Evolutionary conservation across 306 rosid species (phyloP).

Genomic region (Sphenostylis stenocarpa): DNA sequence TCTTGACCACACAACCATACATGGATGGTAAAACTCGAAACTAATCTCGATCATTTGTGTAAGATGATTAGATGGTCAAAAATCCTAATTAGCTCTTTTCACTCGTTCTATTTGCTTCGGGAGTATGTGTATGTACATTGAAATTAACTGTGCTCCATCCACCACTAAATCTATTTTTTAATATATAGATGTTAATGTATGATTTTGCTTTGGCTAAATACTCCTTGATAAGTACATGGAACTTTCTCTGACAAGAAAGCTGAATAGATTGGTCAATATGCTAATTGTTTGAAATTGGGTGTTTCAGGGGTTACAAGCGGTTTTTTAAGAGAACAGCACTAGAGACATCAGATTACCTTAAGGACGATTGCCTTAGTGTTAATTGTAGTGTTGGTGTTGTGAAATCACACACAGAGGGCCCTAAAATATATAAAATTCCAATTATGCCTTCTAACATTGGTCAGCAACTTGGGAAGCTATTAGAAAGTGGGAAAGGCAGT

Average conservation of each 20-base stretch:
- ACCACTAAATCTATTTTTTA: not conserved
- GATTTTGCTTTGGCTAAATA: not conserved
- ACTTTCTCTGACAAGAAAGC: conserved; percentile 22
- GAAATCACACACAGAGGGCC: conserved; percentile 73
- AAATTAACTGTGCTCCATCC: not conserved
- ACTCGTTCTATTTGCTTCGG: not conserved
- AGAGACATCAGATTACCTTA: conserved; percentile 80
- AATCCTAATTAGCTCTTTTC: not conserved
- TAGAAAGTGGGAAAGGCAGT: conserved; percentile 70
- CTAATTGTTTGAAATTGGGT: conserved; percentile 30
- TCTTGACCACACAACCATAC: not conserved
- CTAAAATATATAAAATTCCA: conserved; percentile 60
- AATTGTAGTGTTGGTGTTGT: conserved; percentile 86
- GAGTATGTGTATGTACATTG: not conserved
- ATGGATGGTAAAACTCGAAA: conserved; percentile 2
- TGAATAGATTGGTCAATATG: not conserved
- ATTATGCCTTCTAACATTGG: conserved; percentile 64
- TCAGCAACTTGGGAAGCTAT: conserved; percentile 66
- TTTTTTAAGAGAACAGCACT: conserved; percentile 72
- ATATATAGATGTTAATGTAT: not conserved
- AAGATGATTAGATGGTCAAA: not conserved
- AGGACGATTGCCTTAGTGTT: conserved; percentile 75
- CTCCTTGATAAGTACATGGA: not conserved
- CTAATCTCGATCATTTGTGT: not conserved
- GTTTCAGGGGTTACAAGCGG: conserved; percentile 85